Evolutionary conservation across 2,329 filamentous ascomycete genomes (phyloP), one percentile per base, ranked within the genome.

Genomic region (Nakataea oryzae): DNA sequence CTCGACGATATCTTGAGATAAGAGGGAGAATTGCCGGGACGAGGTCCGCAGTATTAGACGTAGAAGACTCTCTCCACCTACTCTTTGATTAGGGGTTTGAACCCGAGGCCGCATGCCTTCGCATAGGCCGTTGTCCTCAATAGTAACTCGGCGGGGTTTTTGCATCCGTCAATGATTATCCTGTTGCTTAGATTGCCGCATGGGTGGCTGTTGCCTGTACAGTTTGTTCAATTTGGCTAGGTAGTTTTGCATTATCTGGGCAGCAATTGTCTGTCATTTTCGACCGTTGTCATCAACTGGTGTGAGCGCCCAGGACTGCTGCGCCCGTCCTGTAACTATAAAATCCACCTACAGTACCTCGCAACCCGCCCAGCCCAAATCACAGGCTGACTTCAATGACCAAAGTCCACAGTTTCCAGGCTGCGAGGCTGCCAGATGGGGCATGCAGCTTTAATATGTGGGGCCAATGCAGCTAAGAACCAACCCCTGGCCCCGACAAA

Each of bases 1-100:
- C 64, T 68, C 28, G 64, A 68, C 26, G 26, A n/a, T n/a, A 60
- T 60, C 13, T 54, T 54, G 26, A 60, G 55, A 24, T 29, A 50
- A 29, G 41, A 47, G 7, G 28, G 28, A 60, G 24, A 12, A 26
- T 13, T 26, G n/a, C 24, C 27, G 4, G 17, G 58, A 14, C 11
- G 29, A 34, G 57, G 21, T 30, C 14, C 29, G 26, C 9, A 58
- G 29, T 34, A 24, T 24, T 58, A 41, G n/a, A 27, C 14, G 30
- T 5, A n/a, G 30, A 24, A 30, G 21, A 8, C 17, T 17, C 21
- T n/a, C 8, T 50, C 41, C 41, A n/a, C 21, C n/a, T 50, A 21
- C 41, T n/a, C 41, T n/a, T 50, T 8, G 11, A n/a, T n/a, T n/a
- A 30, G 21, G 21, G 21, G 41, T 50, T 50, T 17, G 41, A 50